phyloP scores from a whole-genome alignment of 768 basidiomycete species.

The Baorangia bicolor region DNA sequence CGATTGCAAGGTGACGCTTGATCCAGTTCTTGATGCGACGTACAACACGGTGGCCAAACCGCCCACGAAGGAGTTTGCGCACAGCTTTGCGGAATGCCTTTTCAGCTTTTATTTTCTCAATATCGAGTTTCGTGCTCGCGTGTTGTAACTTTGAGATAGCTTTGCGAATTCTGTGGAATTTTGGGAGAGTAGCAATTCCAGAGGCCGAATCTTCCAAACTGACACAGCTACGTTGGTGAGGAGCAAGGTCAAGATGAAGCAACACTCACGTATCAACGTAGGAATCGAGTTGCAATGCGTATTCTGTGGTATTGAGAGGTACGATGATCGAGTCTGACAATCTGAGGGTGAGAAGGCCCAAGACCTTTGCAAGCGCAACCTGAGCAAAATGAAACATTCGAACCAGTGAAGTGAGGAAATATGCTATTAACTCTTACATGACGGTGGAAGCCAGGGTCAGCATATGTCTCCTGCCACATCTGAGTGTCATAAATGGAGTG shows the following conservation, averaged over 20 bases:
- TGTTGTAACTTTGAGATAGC: slow-evolving; percentile 47
- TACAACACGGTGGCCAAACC: neutral
- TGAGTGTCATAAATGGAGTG: slow-evolving; percentile 71
- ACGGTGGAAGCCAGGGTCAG: slow-evolving; percentile 70
- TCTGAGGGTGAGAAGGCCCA: slow-evolving; percentile 61
- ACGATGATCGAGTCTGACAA: slow-evolving; percentile 59
- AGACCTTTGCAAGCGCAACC: slow-evolving; percentile 63
- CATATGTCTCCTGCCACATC: slow-evolving; percentile 70
- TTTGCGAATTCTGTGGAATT: slow-evolving; percentile 43
- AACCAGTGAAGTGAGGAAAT: neutral
- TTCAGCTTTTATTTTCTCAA: slow-evolving; percentile 57
- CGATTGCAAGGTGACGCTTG: slow-evolving; percentile 19
- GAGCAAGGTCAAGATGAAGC: slow-evolving; percentile 25
- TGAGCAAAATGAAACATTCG: slow-evolving; percentile 22
- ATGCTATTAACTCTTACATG: slow-evolving; percentile 46
- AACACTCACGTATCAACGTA: slow-evolving; percentile 58
- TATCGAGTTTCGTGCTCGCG: slow-evolving; percentile 55
- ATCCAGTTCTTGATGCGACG: slow-evolving; percentile 26
- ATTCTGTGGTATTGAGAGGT: slow-evolving; percentile 77
- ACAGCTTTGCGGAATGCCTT: slow-evolving; percentile 48
- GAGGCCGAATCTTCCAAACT: slow-evolving; percentile 54
- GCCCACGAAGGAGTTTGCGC: slow-evolving; percentile 21
- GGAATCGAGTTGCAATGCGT: slow-evolving; percentile 56
- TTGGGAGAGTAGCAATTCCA: slow-evolving; percentile 18
- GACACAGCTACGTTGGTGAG: neutral